A percentile compares a stretch with the other conserved stretches of the same genome.
Conservation (phyloP, 345 rosid genomes). For the Rhizophora apiculata region DNA sequence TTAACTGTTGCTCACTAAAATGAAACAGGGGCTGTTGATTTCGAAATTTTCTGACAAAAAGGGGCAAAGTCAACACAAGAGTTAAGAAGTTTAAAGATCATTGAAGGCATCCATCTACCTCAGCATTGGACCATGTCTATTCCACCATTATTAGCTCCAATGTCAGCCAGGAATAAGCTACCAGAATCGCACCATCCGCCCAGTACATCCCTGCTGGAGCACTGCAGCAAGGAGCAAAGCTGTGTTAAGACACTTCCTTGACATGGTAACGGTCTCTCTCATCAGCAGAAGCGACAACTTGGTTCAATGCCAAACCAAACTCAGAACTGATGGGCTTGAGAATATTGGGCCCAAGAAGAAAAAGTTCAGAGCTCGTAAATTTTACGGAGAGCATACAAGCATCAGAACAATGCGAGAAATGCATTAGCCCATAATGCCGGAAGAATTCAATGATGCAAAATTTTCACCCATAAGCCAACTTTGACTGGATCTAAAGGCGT, state of each 20-base stretch:
- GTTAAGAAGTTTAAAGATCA: conserved; percentile 14
- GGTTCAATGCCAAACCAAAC: conserved; percentile 4
- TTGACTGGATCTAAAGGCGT: background rate
- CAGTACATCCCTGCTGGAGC: conserved; percentile 44
- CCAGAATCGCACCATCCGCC: conserved; percentile 79
- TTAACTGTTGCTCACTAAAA: conserved; percentile 7
- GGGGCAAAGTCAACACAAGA: background rate
- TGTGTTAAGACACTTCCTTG: conserved; percentile 11
- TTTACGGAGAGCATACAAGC: background rate
- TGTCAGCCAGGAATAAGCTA: conserved; percentile 56
- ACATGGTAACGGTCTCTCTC: conserved; percentile 6
- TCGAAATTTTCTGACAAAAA: background rate
- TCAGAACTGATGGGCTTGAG: background rate
- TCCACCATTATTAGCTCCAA: conserved; percentile 26
- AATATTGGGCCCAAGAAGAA: background rate
- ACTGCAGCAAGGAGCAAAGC: conserved; percentile 38
- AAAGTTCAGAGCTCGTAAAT: background rate
- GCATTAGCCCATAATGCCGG: background rate
- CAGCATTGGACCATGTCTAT: background rate
- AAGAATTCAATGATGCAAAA: background rate
- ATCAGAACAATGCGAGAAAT: too few relatives aligned
- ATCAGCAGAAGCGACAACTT: background rate
- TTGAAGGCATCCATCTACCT: background rate
- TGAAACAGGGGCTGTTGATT: background rate
- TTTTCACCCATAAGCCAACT: background rate